Evolutionary conservation across 2,329 filamentous ascomycete species (phyloP).

Genomic region (Capronia coronata): DNA sequence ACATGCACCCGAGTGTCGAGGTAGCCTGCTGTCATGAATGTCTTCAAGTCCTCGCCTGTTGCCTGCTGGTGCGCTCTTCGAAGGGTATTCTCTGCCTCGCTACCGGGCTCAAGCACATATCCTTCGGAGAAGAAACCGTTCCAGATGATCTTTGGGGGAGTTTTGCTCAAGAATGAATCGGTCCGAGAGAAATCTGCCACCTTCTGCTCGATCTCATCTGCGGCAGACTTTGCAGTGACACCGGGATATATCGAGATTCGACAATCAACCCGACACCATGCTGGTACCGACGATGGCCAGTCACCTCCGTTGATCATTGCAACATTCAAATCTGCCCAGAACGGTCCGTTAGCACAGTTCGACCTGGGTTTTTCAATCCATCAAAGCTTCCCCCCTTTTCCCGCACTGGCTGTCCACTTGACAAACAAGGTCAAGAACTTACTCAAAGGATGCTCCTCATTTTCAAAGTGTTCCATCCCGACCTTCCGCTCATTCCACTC

Average conservation of each 20-base stretch:
- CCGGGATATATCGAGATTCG: slow-evolving; percentile 22
- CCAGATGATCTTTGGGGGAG: slow-evolving; percentile 28
- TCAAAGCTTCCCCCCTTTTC: neutral
- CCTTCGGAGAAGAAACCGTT: slow-evolving; percentile 27
- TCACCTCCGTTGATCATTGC: slow-evolving; percentile 24
- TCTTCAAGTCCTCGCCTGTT: slow-evolving; percentile 22
- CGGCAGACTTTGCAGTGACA: slow-evolving; percentile 20
- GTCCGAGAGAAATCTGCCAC: slow-evolving; percentile 29
- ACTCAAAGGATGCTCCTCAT: slow-evolving; percentile 23
- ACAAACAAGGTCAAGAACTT: slow-evolving; percentile 7
- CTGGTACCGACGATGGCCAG: slow-evolving; percentile 22
- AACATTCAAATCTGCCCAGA: slow-evolving; percentile 19
- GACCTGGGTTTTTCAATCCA: neutral
- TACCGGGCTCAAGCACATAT: slow-evolving; percentile 30
- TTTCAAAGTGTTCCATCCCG: slow-evolving; percentile 13
- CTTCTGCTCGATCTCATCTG: slow-evolving; percentile 29
- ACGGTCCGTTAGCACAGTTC: neutral
- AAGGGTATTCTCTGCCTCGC: slow-evolving; percentile 23
- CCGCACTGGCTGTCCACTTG: neutral
- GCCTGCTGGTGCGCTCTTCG: slow-evolving; percentile 26
- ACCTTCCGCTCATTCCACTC: slow-evolving; percentile 22
- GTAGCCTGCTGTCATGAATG: slow-evolving; percentile 17
- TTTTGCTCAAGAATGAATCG: slow-evolving; percentile 29
- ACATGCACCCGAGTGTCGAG: slow-evolving; percentile 20
- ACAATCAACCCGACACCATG: slow-evolving; percentile 23